Conservation (phyloP, 2,329 filamentous ascomycete genomes). For the Rhynchosporium graminicola region DNA sequence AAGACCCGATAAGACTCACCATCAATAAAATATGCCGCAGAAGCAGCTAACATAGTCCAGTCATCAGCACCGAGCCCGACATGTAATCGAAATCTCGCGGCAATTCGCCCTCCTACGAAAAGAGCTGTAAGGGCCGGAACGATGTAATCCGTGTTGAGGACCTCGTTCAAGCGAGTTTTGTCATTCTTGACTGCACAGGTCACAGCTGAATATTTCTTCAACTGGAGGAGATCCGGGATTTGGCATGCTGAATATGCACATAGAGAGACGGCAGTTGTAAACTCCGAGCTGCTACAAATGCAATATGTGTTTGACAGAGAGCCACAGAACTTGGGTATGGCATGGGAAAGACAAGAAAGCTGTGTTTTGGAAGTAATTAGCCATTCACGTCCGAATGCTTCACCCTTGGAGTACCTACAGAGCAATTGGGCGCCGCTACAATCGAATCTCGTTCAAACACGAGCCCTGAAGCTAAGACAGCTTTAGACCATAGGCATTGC, state of each 20-base stretch:
- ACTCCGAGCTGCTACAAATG: slow-evolving; percentile 13
- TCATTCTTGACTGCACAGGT: slow-evolving; percentile 21
- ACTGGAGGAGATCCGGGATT: slow-evolving; percentile 14
- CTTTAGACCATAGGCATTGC: neutral
- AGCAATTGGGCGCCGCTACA: slow-evolving; percentile 9
- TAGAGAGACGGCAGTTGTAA: slow-evolving; percentile 12
- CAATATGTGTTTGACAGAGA: slow-evolving; percentile 21
- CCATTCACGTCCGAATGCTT: neutral
- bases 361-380: neutral
- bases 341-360: slow-evolving; percentile 27
- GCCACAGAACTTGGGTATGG: slow-evolving; percentile 21
- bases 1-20: neutral
- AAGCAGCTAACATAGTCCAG: slow-evolving; percentile 19
- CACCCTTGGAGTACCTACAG: neutral
- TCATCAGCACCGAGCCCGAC: slow-evolving; percentile 23
- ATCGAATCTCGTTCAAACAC: neutral
- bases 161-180: slow-evolving; percentile 15
- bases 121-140: slow-evolving; percentile 15
- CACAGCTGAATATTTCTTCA: slow-evolving; percentile 17
- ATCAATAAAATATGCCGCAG: slow-evolving; percentile 9
- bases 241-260: slow-evolving; percentile 19
- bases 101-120: slow-evolving; percentile 15
- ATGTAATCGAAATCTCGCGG: slow-evolving; percentile 14
- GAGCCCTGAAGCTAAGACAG: neutral
- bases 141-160: slow-evolving; percentile 16